A percentile compares a stretch with the other conserved stretches of the same genome.
Conservation (phyloP, 495 filamentous ascomycete genomes). For the Baudoinia panamericana region DNA sequence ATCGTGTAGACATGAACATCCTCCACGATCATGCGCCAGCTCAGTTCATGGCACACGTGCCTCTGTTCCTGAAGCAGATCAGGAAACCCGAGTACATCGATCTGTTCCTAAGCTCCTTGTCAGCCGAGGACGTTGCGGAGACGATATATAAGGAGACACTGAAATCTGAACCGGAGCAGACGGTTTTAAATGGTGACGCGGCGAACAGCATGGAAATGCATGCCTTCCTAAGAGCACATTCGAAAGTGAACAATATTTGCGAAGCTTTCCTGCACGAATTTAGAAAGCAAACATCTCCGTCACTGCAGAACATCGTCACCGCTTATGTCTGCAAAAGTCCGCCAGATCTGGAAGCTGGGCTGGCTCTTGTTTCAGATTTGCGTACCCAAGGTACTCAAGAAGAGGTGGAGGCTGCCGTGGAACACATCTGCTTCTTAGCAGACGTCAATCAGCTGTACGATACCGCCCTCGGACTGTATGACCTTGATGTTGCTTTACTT, state of each 20-base stretch:
- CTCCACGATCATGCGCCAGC: slow-evolving; percentile 81
- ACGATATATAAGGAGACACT: slow-evolving; percentile 87
- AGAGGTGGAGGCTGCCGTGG: slow-evolving; percentile 69
- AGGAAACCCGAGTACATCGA: slow-evolving; percentile 77
- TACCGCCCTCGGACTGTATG: slow-evolving; percentile 76
- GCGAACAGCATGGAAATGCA: not conserved
- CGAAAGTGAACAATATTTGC: slow-evolving; percentile 79
- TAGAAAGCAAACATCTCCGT: slow-evolving; percentile 45
- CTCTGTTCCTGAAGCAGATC: slow-evolving; percentile 72
- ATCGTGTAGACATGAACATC: slow-evolving; percentile 95
- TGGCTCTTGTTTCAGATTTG: slow-evolving; percentile 62
- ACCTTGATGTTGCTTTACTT: slow-evolving; percentile 76
- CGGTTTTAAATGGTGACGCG: not conserved
- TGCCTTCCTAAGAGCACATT: slow-evolving; percentile 12
- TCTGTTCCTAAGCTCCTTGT: slow-evolving; percentile 54
- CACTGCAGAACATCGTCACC: slow-evolving; percentile 86
- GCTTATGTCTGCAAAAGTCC: slow-evolving; percentile 87
- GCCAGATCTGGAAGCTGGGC: slow-evolving; percentile 74
- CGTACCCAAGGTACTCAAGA: slow-evolving; percentile 36
- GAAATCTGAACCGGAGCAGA: not conserved
- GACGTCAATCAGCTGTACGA: slow-evolving; percentile 91
- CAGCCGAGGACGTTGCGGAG: slow-evolving; percentile 85
- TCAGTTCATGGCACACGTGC: slow-evolving; percentile 66
- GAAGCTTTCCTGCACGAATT: slow-evolving; percentile 66
- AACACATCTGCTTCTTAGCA: slow-evolving; percentile 92